Evolutionary conservation across 352 stramenopile species (phyloP).

Genomic region (Globisporangium carolinianum): DNA sequence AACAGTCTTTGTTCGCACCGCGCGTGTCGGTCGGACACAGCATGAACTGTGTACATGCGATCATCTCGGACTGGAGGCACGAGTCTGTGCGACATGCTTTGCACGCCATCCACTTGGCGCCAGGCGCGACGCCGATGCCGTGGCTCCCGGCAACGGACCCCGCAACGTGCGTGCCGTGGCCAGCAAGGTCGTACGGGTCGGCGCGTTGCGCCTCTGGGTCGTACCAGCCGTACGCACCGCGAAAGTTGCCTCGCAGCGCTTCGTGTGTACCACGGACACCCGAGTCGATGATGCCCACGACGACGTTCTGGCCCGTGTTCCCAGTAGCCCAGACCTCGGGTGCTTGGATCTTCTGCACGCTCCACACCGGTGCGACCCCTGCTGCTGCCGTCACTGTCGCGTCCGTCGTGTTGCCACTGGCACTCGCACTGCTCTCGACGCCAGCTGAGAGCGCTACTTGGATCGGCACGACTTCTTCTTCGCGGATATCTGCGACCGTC

Average conservation of each 20-base stretch:
- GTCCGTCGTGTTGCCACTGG: slow-evolving; percentile 9
- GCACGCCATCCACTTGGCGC: slow-evolving; percentile 12
- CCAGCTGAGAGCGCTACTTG: background rate
- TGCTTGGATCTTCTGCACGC: slow-evolving; percentile 39
- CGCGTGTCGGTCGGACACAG: slow-evolving; percentile 48
- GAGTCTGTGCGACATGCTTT: slow-evolving; percentile 5
- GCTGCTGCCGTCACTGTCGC: slow-evolving; percentile 12
- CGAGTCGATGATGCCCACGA: slow-evolving; percentile 23
- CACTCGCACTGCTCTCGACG: background rate
- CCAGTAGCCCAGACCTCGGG: slow-evolving; percentile 34
- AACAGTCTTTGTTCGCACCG: slow-evolving; percentile 36
- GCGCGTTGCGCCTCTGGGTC: slow-evolving; percentile 7
- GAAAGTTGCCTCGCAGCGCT: slow-evolving; percentile 13
- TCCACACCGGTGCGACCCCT: slow-evolving; percentile 23
- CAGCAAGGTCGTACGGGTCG: slow-evolving; percentile 8
- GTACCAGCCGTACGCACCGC: slow-evolving; percentile 13
- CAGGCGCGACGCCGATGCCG: slow-evolving; percentile 13
- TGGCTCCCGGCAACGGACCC: slow-evolving; percentile 10
- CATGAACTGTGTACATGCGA: slow-evolving; percentile 44
- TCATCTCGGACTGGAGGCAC: slow-evolving; percentile 20
- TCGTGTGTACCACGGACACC: slow-evolving; percentile 17
- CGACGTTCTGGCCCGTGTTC: slow-evolving; percentile 23
- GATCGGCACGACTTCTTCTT: slow-evolving; percentile 4
- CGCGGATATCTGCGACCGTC: slow-evolving; percentile 10
- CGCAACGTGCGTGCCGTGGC: slow-evolving; percentile 15